Evolutionary conservation across 148 eudicot species (phyloP).

Genomic region (Persicaria maculosa): DNA sequence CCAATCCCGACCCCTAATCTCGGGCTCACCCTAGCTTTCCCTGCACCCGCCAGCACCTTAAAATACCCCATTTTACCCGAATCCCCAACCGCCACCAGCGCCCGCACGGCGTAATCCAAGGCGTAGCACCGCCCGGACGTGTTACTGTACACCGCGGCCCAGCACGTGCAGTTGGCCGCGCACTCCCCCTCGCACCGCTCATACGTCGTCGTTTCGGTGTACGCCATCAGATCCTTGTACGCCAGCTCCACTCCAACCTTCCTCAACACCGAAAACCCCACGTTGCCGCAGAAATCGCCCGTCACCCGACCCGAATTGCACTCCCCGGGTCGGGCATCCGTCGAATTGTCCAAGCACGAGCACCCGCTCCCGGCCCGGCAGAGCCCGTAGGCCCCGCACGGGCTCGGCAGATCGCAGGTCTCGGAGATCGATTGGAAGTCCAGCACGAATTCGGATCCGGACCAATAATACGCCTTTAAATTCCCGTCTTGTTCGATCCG

Average conservation of each 20-base stretch:
- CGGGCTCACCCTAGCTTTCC: slow-evolving; percentile 22
- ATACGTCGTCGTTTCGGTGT: slow-evolving; percentile 28
- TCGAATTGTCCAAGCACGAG: slow-evolving; percentile 52
- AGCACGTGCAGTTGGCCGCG: slow-evolving; percentile 57
- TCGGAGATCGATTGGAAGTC: slow-evolving; percentile 75
- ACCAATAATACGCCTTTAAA: slow-evolving; percentile 78
- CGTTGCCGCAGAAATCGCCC: slow-evolving; percentile 35
- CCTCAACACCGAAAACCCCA: slow-evolving; percentile 24
- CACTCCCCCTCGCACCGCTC: slow-evolving; percentile 58
- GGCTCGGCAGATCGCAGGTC: slow-evolving; percentile 61
- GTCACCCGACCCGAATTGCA: slow-evolving; percentile 27
- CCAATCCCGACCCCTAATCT: slow-evolving; percentile 44
- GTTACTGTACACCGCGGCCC: slow-evolving; percentile 87
- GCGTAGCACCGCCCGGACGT: slow-evolving; percentile 71
- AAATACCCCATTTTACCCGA: slow-evolving; percentile 70
- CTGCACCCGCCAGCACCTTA: slow-evolving; percentile 57
- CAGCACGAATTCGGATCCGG: slow-evolving; percentile 56
- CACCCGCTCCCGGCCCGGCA: slow-evolving; percentile 58
- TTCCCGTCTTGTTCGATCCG: slow-evolving; percentile 74
- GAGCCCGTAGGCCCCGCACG: slow-evolving; percentile 74
- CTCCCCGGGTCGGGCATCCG: slow-evolving; percentile 26
- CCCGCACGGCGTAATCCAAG: slow-evolving; percentile 72
- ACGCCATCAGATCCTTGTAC: slow-evolving; percentile 57
- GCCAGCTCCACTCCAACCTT: slow-evolving; percentile 57
- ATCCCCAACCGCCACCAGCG: slow-evolving; percentile 56